Evolutionary conservation across 176 grass and related monocot species (phyloP).

Genomic region (Stipa capillata): DNA sequence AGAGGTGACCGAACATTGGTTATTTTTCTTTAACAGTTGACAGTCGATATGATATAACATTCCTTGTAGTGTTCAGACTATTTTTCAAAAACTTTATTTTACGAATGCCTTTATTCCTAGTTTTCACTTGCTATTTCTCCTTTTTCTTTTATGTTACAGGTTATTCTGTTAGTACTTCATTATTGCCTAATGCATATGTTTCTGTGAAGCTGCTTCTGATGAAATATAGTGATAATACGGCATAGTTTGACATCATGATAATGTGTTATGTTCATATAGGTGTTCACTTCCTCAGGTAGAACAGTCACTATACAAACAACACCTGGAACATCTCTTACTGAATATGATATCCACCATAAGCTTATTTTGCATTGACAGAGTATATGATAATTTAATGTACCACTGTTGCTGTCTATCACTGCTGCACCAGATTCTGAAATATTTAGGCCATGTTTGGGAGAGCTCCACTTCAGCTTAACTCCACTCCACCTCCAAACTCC

Average conservation of each 20-base stretch:
- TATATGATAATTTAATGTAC: not conserved
- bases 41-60: not conserved
- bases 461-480: too few relatives aligned
- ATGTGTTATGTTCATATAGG: not conserved
- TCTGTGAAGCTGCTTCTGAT: not conserved
- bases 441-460: too few relatives aligned
- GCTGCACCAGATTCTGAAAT: not conserved
- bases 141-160: not conserved
- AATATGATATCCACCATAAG: too few relatives aligned
- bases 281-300: conserved; percentile 6
- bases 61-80: not conserved
- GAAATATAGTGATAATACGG: not conserved
- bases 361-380: not conserved
- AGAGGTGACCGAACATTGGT: conserved; percentile 44
- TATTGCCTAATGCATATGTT: not conserved
- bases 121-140: not conserved
- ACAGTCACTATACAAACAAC: not conserved
- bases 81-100: not conserved
- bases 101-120: not conserved
- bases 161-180: not conserved
- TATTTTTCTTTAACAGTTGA: not conserved
- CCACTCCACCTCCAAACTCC: too few relatives aligned
- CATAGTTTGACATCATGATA: not conserved
- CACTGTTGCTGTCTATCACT: not conserved
- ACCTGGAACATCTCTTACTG: not conserved